Evolutionary conservation across 106 monocot genomes (phyloP), one percentile per base, ranked within the genome.

Genomic region (Dendrobium huoshanense): DNA sequence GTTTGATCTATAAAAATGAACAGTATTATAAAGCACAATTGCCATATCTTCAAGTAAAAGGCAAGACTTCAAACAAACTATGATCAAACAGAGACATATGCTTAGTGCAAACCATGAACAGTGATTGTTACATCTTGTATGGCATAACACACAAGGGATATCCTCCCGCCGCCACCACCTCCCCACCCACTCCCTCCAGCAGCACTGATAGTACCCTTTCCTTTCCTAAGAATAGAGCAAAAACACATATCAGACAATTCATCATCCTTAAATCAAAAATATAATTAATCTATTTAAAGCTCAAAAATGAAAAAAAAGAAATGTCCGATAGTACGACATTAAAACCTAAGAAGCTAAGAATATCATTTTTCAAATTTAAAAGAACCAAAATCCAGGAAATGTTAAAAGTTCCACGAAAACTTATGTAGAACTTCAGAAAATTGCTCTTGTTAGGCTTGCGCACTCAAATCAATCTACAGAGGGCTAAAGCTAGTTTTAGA

Each of bases 121-220:
- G 90, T 88, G 64, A 96, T 85, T 44, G 81, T 83, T 78, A 96
- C 84, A 80, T 88, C 94, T 85, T 94, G 91, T 78, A 91, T 86
- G 80, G 92, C 90, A 83, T 96, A 96, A 89, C 96, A 96, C 6
- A 90, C 86, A 29, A 89, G 43, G 54, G 96, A 90, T 86, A 94
- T 92, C 84, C 96, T 87, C 76, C 96, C 96, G 55, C 96, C 96
- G 9, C 96, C 96, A 64, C 96, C 96, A 37, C 96, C 96, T 68
- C 96, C 96, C 94, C 94, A 96, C 61, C 96, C 96, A 87, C 85
- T 88, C 56, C 96, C 96, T 82, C 96, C 96, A 83, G 91, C 85
- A 88, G 94, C 96, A 93, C 94, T 96, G 67, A 96, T 92, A 17
- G 82, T 88, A 55, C 96, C 96, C 67, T 92, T 90, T 58, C 96